Evolutionary conservation across 1,284 basidiomycete species (phyloP), one percentile per base, ranked within the genome.

Genomic region (Ganoderma leucocontextum): DNA sequence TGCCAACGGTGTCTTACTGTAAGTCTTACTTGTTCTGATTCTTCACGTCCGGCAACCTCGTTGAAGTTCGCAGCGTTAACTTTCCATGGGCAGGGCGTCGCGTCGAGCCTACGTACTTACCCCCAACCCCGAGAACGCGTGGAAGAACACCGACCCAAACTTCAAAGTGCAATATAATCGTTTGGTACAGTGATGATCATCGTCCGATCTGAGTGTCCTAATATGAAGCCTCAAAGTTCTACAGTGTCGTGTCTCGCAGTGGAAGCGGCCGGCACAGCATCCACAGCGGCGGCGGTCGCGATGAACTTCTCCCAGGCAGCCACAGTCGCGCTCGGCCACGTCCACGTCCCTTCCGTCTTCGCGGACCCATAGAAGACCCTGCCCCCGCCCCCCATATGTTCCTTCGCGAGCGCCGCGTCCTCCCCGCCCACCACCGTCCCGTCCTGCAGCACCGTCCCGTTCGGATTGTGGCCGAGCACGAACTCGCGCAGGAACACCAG

Each of bases 281-380:
- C 22, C 10, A 1, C 22, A 1, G 10, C 47, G 13, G 3, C 47
- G 0, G 73, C 73, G 4, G 73, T 72, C 47, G 73, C 69, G 52
- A 79, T 73, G 72, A 77, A 79, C 62, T 68, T 74, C 33, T 81
- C 77, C 90, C 90, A 91, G 0, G 87, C 86, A 13, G 83, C 82
- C 33, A 85, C 85, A n/a, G 84, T 82, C 44, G 81, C 80, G 5
- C 86, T 62, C 35, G 72, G 72, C 29, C 71, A 66, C 15, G 72
- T 72, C 63, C 67, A 72, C 58, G 73, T 75, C 10, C 69, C 65
- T 59, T 67, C 66, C 44, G 73, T 73, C 10, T 69, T 67, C 19
- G 57, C 66, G 10, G 73, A 75, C 19, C 73, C 73, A 17, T 63
- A 73, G 69, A 70, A 75, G 44, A 75, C 64, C 62, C 64, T 64